Conservation (phyloP, 2,329 filamentous ascomycete species). For the Pezicula carpinea region DNA sequence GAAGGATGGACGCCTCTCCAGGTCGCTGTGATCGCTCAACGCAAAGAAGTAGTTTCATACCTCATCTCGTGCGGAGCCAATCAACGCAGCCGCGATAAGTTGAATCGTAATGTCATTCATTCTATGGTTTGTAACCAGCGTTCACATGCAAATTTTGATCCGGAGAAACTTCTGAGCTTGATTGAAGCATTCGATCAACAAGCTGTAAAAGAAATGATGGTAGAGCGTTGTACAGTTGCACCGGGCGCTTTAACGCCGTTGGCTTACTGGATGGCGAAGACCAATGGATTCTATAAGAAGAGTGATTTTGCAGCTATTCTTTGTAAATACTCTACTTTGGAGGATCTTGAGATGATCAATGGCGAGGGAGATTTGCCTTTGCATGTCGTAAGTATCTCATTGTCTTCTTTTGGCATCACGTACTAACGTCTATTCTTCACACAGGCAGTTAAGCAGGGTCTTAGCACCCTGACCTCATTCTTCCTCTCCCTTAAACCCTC, state of each 20-base stretch:
- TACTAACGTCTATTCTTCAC: constrained; percentile 30
- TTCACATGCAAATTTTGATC: constrained; percentile 11
- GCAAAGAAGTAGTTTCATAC: constrained; percentile 49
- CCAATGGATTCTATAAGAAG: constrained; percentile 18
- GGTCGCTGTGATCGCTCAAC: constrained; percentile 56
- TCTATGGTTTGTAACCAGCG: constrained; percentile 35
- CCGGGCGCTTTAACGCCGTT: constrained; percentile 59
- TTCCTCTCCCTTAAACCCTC: constrained; percentile 19
- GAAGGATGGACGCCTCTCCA: constrained; percentile 63
- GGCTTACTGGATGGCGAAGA: constrained; percentile 46
- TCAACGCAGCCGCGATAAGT: constrained; percentile 56
- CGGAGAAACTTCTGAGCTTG: constrained; percentile 37
- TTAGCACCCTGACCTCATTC: constrained; percentile 15
- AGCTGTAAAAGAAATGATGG: constrained; percentile 52
- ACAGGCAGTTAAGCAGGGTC: constrained; percentile 23
- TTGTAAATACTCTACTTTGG: constrained; percentile 50
- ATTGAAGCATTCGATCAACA: constrained; percentile 54
- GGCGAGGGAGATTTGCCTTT: constrained; percentile 61
- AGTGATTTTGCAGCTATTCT: constrained; percentile 43
- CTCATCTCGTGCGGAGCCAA: constrained; percentile 67
- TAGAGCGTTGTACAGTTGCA: constrained; percentile 48
- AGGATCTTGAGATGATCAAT: constrained; percentile 54
- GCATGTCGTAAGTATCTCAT: constrained; percentile 45
- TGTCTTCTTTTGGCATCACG: constrained; percentile 26
- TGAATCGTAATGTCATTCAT: constrained; percentile 67